A percentile compares a stretch with the other conserved stretches of the same genome.
Evolutionary conservation across 2,329 filamentous ascomycete species (phyloP).

Genomic region (Nemania diffusa): DNA sequence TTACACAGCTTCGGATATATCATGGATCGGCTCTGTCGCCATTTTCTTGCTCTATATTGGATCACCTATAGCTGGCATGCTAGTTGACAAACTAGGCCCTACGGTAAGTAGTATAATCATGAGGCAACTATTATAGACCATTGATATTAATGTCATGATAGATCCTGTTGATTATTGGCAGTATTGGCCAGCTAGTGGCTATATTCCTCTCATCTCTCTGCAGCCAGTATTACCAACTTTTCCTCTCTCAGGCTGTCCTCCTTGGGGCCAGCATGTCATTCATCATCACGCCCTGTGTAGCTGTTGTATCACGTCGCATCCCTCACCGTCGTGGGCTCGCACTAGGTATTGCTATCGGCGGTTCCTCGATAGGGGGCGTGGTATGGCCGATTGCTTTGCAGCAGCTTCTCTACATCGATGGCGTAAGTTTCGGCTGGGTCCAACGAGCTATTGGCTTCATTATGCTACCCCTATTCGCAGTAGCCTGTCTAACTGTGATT

Average conservation of each 20-base stretch:
- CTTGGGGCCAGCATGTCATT: slow-evolving; percentile 39
- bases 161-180: slow-evolving; percentile 33
- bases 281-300: slow-evolving; percentile 40
- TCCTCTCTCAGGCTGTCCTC: slow-evolving; percentile 47
- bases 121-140: not conserved
- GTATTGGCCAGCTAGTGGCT: slow-evolving; percentile 38
- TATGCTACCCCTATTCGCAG: slow-evolving; percentile 51
- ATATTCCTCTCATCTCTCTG: slow-evolving; percentile 48
- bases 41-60: slow-evolving; percentile 47
- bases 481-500: slow-evolving; percentile 45
- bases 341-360: slow-evolving; percentile 38
- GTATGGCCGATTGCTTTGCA: slow-evolving; percentile 50
- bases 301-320: slow-evolving; percentile 41
- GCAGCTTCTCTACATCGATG: slow-evolving; percentile 42
- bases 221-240: slow-evolving; percentile 48
- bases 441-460: slow-evolving; percentile 53
- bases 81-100: slow-evolving; percentile 49
- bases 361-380: slow-evolving; percentile 50
- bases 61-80: slow-evolving; percentile 43
- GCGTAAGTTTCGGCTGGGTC: slow-evolving; percentile 46
- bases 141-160: slow-evolving; percentile 8
- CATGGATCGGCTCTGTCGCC: slow-evolving; percentile 50
- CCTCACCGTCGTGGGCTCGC: slow-evolving; percentile 42
- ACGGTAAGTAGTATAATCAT: slow-evolving; percentile 27
- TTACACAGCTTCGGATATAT: slow-evolving; percentile 46